Percentiles rank a stretch among this genome's conserved stretches.
Evolutionary conservation across 2,329 filamentous ascomycete species (phyloP).

Genomic region (Neofusicoccum umdonicola): DNA sequence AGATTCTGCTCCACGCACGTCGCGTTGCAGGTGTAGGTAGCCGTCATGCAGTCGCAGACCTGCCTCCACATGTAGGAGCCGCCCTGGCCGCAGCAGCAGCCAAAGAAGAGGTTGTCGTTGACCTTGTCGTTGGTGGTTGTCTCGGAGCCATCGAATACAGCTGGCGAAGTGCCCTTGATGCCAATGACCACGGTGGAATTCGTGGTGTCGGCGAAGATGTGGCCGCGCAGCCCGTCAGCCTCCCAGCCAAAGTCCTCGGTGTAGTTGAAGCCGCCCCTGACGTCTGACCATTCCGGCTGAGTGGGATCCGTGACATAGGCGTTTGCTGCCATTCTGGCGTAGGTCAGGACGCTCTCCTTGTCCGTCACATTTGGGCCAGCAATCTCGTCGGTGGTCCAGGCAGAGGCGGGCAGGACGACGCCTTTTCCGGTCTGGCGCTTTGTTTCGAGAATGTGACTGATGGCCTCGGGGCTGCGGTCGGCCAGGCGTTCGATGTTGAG

Average conservation of each 20-base stretch:
- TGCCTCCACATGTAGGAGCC: slow-evolving; percentile 87
- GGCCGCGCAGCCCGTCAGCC: slow-evolving; percentile 80
- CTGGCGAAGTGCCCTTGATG: slow-evolving; percentile 80
- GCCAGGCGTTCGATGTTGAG: slow-evolving; percentile 75
- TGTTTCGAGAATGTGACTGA: slow-evolving; percentile 75
- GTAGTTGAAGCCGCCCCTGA: slow-evolving; percentile 72
- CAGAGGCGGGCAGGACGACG: slow-evolving; percentile 61
- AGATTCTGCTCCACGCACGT: slow-evolving; percentile 79
- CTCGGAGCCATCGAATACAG: slow-evolving; percentile 93
- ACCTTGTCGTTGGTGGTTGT: slow-evolving; percentile 97
- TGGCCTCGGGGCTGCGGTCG: slow-evolving; percentile 71
- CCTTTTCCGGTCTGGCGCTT: slow-evolving; percentile 68
- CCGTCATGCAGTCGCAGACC: slow-evolving; percentile 88
- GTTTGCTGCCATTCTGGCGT: slow-evolving; percentile 86
- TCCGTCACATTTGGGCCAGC: slow-evolving; percentile 79
- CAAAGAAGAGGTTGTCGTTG: slow-evolving; percentile 97
- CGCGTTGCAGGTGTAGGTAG: slow-evolving; percentile 86
- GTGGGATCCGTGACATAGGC: slow-evolving; percentile 77
- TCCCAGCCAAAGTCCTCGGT: slow-evolving; percentile 93
- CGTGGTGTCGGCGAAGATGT: slow-evolving; percentile 82
- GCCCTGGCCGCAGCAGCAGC: slow-evolving; percentile 94
- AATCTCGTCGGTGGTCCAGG: slow-evolving; percentile 78
- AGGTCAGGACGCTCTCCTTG: slow-evolving; percentile 75
- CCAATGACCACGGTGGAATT: slow-evolving; percentile 90
- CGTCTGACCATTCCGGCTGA: slow-evolving; percentile 73